A percentile compares a stretch with the other conserved stretches of the same genome.
These are phyloP conservation scores for Pilatotrama ljubarskyi DNA, from an alignment of 768 basidiomycete species.

Conservation along the genomic window DNA sequence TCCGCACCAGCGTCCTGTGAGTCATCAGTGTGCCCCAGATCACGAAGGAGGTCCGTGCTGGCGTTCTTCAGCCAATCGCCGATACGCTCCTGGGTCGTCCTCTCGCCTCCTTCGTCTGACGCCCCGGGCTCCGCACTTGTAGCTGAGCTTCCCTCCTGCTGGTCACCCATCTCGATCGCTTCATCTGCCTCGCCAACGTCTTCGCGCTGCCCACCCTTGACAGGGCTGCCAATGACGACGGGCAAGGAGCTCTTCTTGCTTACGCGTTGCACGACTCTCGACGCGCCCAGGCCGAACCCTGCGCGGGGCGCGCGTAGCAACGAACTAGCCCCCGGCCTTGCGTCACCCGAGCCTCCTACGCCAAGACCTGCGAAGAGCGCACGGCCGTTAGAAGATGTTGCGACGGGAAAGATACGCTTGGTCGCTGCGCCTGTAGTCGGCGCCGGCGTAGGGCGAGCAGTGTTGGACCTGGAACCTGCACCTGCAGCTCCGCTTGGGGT, in stretches of 20 bases:
- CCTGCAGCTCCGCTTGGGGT: neutral
- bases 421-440: too few species aligned
- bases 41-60: slow-evolving; percentile 9
- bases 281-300: slow-evolving; percentile 2
- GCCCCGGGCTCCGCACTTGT: neutral
- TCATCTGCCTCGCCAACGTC: neutral
- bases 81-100: slow-evolving; percentile 13
- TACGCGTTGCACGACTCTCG: slow-evolving; percentile 32
- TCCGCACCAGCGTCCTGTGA: neutral
- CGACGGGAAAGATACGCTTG: neutral
- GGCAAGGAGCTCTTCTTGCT: slow-evolving; percentile 48
- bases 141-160: neutral
- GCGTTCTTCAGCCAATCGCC: slow-evolving; percentile 16
- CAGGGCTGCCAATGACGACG: slow-evolving; percentile 46
- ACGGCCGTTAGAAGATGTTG: neutral
- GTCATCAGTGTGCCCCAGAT: slow-evolving; percentile 3
- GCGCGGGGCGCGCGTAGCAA: neutral
- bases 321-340: neutral
- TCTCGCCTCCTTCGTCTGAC: neutral
- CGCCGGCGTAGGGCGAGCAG: neutral
- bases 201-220: slow-evolving; percentile 34
- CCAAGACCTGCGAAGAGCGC: neutral
- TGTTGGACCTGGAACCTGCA: neutral
- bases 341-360: neutral
- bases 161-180: neutral